Evolutionary conservation across 169 alveolate species (phyloP).

Genomic region (Plasmodium malariae): DNA sequence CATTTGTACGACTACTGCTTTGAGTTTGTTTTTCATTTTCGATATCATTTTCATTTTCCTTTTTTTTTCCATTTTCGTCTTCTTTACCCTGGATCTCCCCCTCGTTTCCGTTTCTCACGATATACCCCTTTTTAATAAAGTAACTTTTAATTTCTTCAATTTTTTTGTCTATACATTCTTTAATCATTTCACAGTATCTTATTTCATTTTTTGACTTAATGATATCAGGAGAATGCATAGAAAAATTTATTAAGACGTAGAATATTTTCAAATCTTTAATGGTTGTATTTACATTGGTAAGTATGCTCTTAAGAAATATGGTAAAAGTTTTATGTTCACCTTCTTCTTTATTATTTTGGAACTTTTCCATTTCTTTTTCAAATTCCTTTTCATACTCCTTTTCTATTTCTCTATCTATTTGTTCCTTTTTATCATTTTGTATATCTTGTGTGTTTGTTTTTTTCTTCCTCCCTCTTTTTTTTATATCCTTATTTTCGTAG

Average conservation of each 20-base stretch:
- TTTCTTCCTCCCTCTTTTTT: conserved; percentile 66
- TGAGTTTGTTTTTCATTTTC: no score
- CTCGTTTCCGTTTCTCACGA: background rate
- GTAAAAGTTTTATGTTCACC: conserved; percentile 1
- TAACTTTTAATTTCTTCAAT: conserved; percentile 40
- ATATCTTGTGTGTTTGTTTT: background rate
- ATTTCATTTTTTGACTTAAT: conserved; percentile 53
- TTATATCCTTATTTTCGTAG: conserved; percentile 25
- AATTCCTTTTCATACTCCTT: background rate
- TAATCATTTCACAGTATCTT: conserved; percentile 34
- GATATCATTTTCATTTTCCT: background rate
- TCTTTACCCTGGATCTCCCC: background rate
- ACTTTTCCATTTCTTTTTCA: conserved; percentile 5
- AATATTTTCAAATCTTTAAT: conserved; percentile 43
- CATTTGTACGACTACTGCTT: background rate
- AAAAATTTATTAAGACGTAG: conserved; percentile 49
- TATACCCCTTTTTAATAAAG: conserved; percentile 31
- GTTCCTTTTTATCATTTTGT: conserved; percentile 8
- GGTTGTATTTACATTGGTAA: conserved; percentile 30
- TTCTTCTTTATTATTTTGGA: background rate
- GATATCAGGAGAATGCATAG: conserved; percentile 67
- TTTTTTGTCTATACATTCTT: conserved; percentile 42
- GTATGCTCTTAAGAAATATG: conserved; percentile 37
- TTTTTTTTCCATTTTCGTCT: background rate
- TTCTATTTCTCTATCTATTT: background rate